Conservation (phyloP, 164 flowering plant species). For the Liquidambar formosana region DNA sequence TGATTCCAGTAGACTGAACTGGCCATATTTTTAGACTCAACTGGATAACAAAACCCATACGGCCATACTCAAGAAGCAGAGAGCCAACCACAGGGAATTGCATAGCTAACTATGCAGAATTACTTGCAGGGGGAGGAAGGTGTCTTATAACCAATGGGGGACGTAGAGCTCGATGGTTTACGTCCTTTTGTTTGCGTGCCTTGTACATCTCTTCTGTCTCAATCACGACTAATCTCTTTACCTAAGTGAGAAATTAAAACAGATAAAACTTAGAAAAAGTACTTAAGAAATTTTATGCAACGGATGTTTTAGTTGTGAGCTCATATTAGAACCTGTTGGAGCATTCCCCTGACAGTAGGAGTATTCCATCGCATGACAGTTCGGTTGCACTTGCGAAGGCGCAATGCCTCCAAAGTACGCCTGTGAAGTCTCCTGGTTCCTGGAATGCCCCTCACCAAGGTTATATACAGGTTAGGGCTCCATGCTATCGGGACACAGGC, state of each 20-base stretch:
- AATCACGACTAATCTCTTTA: constrained; percentile 82
- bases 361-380: constrained; percentile 89
- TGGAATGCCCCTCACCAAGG: constrained; percentile 84
- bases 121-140: constrained; percentile 29
- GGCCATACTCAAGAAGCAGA: neutral
- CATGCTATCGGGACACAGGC: constrained; percentile 75
- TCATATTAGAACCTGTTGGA: constrained; percentile 66
- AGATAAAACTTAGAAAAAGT: neutral
- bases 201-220: constrained; percentile 94
- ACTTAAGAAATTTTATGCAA: neutral
- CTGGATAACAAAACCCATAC: too few relatives aligned
- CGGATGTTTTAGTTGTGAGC: neutral
- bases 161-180: constrained; percentile 67
- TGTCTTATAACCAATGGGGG: constrained; percentile 76
- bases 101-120: constrained; percentile 31
- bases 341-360: constrained; percentile 90
- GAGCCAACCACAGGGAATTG: constrained; percentile 10
- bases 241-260: constrained; percentile 37
- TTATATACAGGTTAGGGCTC: constrained; percentile 78
- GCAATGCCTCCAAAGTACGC: constrained; percentile 79
- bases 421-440: constrained; percentile 86
- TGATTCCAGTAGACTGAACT: neutral
- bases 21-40: neutral
- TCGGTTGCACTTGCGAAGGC: constrained; percentile 75
- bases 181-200: constrained; percentile 66